Base-by-base conservation (phyloP, 169 alveolate genomes). In the Toxoplasma gondii region DNA sequence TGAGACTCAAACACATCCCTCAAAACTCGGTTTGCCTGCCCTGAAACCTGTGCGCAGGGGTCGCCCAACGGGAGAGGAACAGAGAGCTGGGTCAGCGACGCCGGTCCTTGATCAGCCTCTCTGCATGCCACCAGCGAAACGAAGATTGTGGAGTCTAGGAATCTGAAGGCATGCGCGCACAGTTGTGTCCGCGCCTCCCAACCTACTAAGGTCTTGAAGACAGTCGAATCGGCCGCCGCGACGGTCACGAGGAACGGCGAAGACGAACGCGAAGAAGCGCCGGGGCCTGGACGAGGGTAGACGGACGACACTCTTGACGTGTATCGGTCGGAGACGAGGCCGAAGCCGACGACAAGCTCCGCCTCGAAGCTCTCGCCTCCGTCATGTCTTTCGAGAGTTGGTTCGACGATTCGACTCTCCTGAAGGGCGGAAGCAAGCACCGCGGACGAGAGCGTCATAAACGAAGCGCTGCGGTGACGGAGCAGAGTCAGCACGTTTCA, bases 341-440 rank as follows among this genome's bases (percentile, higher is more conserved):
- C 43, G 84, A 74, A 74, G 43, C 84, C 84, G 44, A 74, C 43
- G 84, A 74, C 84, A 16, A 74, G 84, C 43, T 74, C 84, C 24
- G 84, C 84, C 39, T 31, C 84, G 22, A 74, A 74, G 39, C 19
- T 36, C 43, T 74, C 43, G 22, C n/a, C n/a, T 17, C 84, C 84
- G n/a, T 74, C 84, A 1, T n/a, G 41, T 12, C n/a, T 16, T 44
- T 24, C 39, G 49, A 22, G 44, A n/a, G n/a, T 9, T 31, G 44
- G 84, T n/a, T 17, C 19, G 17, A 31, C 43, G 12, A 31, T 22
- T 17, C 84, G 39, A 36, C 84, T 34, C 43, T 74, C 84, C 84
- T 74, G 49, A 34, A 44, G 43, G 12, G 49, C 9, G 22, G n/a
- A 16, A 64, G 22, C 7, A 64, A 4, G 74, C 74, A 16, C 7